phyloP scores from a whole-genome alignment of 2,329 filamentous ascomycete genomes.

The Sclerotinia nivalis region DNA sequence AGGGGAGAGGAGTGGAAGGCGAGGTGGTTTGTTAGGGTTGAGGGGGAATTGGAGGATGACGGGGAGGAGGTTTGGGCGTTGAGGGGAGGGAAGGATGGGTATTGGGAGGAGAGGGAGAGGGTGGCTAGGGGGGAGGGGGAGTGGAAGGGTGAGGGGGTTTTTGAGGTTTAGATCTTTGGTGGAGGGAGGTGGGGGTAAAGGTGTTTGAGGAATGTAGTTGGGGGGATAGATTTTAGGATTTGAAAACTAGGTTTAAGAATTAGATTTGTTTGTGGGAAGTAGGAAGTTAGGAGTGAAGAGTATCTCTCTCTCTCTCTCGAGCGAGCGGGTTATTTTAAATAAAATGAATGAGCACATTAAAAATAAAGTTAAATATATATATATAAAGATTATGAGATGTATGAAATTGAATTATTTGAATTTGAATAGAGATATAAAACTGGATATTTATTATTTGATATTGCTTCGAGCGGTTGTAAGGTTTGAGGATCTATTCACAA shows the following conservation, averaged over 20 bases:
- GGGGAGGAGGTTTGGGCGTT: constrained; percentile 73
- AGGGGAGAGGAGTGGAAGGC: constrained; percentile 71
- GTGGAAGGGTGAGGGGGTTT: constrained; percentile 61
- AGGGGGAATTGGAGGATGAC: constrained; percentile 57
- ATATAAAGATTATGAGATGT: no score
- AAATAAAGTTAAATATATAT: no score
- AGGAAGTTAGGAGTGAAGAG: neutral
- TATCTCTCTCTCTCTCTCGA: no score
- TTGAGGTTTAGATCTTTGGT: constrained; percentile 41
- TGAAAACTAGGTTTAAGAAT: no score
- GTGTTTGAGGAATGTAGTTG: no score
- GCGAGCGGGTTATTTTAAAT: neutral
- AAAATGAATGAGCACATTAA: neutral
- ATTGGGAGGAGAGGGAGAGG: constrained; percentile 82
- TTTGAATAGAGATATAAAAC: no score
- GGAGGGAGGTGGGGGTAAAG: no score
- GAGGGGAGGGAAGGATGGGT: constrained; percentile 79
- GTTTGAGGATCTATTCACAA: no score
- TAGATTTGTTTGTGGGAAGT: neutral
- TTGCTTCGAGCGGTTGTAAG: no score
- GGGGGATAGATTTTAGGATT: neutral
- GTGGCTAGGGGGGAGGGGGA: constrained; percentile 45
- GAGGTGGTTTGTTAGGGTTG: constrained; percentile 78
- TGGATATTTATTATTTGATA: no score
- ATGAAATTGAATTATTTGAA: no score